phyloP scores from a whole-genome alignment of 1,284 basidiomycete species.

The Marasmius tenuissimus region DNA sequence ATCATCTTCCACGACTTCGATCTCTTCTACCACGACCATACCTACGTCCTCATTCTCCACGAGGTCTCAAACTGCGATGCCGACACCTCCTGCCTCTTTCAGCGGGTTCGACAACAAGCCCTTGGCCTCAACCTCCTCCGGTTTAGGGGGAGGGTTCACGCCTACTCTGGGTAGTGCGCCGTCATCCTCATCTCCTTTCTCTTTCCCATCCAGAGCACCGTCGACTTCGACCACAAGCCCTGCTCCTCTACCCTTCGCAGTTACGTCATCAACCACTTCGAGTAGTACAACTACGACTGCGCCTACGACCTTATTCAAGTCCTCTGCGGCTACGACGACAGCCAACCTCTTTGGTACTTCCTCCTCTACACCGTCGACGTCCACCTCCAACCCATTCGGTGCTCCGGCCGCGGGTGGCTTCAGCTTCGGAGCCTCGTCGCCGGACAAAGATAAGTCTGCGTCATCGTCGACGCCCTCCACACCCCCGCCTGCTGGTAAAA shows the following conservation, averaged over 20 bases:
- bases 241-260: constrained; percentile 15
- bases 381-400: constrained; percentile 10
- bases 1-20: not conserved
- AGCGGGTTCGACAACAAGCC: constrained; percentile 22
- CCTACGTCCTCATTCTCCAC: constrained; percentile 14
- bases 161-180: constrained; percentile 14
- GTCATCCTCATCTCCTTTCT: constrained; percentile 20
- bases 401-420: not conserved
- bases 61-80: constrained; percentile 31
- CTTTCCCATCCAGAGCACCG: constrained; percentile 17
- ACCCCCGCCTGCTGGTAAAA: constrained; percentile 5
- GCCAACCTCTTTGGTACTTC: constrained; percentile 9
- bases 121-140: constrained; percentile 11
- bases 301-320: not conserved
- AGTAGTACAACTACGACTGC: not conserved
- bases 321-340: not conserved
- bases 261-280: not conserved
- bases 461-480: constrained; percentile 1
- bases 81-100: constrained; percentile 41
- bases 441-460: not conserved
- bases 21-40: constrained; percentile 15
- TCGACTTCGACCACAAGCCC: constrained; percentile 15
- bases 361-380: constrained; percentile 6
- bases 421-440: not conserved
- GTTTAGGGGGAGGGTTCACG: constrained; percentile 20